Evolutionary conservation across 495 filamentous ascomycete species (phyloP), one percentile per base, ranked within the genome.

Genomic region (Aspergillus panamensis): DNA sequence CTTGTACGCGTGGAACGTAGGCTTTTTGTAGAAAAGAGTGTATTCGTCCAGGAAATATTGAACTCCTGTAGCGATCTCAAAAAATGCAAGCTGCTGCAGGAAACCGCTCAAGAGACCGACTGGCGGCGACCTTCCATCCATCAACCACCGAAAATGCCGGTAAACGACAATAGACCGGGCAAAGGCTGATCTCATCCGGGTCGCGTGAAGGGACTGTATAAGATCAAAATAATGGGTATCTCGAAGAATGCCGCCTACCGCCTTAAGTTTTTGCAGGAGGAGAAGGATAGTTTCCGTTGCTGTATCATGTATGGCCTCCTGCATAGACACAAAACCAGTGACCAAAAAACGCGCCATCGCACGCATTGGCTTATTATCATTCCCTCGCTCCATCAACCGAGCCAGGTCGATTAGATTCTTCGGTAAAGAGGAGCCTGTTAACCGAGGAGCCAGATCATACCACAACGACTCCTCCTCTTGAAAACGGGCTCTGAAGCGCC

Each of bases 31-130:
- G 10, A 76, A 74, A 9, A 60, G 61, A 20, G 64, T 53, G 53
- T 76, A 76, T 54, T 87, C 78, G 7, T 78, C 67, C 62, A 90
- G 82, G n/a, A 89, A 69, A 39, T 77, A 74, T 30, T 77, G 65
- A 20, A 77, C 51, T 1, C 66, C 67, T 33, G 61, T 53, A 4
- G 66, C 66, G 9, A 73, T 76, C 8, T 64, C 53, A 37, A 73
- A 67, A 1, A 47, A 55, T 10, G 50, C 52, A 13, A 76, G 53
- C 7, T 59, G 42, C 44, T 53, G 44, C 21, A 77, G 14, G 6
- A 77, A 59, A 14, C 20, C 19, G 30, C n/a, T 29, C 29, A 74
- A 51, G 29, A 73, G 50, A 6, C 50, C 58, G n/a, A 42, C 47
- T 2, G 66, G 51, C 2, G 71, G 69, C 7, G 43, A 48, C 19